phyloP scores from a whole-genome alignment of 331 rosid species.

The Pyrus hybrid region DNA sequence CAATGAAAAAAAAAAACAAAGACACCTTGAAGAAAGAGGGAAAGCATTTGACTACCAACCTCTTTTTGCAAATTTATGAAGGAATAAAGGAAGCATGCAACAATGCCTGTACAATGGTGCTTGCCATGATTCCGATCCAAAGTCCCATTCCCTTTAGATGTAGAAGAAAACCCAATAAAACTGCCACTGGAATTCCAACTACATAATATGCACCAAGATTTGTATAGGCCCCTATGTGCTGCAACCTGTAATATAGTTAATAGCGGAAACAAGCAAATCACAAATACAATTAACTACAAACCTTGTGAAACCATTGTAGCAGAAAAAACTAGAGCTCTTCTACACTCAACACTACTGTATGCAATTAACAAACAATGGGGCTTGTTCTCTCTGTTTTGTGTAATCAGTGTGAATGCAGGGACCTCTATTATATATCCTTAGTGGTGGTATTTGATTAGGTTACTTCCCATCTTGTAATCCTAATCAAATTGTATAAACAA shows the following conservation, averaged over 20 bases:
- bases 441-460: too few species aligned
- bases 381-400: too few species aligned
- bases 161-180: conserved; percentile 26
- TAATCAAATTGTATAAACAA: too few species aligned
- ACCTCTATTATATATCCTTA: too few species aligned
- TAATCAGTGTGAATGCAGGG: too few species aligned
- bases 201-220: conserved; percentile 50
- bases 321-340: too few species aligned
- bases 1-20: not conserved
- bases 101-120: conserved; percentile 25
- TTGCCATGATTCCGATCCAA: conserved; percentile 43
- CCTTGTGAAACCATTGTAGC: too few species aligned
- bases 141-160: conserved; percentile 35
- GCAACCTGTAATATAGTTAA: not conserved
- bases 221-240: conserved; percentile 37
- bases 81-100: conserved; percentile 13
- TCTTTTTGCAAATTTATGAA: conserved; percentile 46
- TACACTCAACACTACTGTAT: too few species aligned
- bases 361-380: too few species aligned
- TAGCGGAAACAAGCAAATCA: too few species aligned
- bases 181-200: conserved; percentile 36
- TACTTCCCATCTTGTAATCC: too few species aligned
- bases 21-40: not conserved
- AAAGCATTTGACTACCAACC: conserved; percentile 19
- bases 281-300: too few species aligned